These are phyloP conservation scores for Flaveria trinervia DNA, from an alignment of 129 eudicot species.

Conservation along the genomic window DNA sequence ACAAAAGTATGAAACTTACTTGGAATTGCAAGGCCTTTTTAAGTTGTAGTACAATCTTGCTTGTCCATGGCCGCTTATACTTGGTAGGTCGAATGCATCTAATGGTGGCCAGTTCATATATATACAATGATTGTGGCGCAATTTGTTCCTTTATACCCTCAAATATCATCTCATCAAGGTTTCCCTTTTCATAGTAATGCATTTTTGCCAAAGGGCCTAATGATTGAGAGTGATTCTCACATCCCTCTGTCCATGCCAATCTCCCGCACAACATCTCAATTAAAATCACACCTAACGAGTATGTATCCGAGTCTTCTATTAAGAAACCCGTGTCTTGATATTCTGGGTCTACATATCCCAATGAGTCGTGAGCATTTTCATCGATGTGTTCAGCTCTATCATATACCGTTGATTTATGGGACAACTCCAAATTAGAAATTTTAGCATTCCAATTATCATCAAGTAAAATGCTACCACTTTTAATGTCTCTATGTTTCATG, in stretches of 20 bases:
- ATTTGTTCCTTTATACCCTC: neutral
- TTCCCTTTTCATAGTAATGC: neutral
- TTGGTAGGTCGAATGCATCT: neutral
- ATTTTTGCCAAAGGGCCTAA: neutral
- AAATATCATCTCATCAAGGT: neutral
- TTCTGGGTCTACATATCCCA: neutral
- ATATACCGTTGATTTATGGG: neutral
- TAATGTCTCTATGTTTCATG: conserved; percentile 12
- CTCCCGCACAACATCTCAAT: conserved; percentile 6
- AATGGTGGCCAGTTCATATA: neutral
- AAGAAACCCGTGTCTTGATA: neutral
- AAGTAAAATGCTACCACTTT: conserved; percentile 5
- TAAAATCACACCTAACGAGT: conserved; percentile 12
- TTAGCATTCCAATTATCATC: conserved; percentile 7
- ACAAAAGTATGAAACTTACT: neutral
- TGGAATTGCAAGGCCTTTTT: neutral
- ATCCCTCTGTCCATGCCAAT: neutral
- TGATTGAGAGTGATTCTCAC: neutral
- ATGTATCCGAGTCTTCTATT: neutral
- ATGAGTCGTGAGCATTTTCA: neutral
- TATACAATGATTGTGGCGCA: neutral
- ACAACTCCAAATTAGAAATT: conserved; percentile 9
- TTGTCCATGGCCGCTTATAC: neutral
- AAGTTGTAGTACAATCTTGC: neutral
- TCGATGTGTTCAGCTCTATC: neutral